Conservation (phyloP, 345 rosid genomes). For the Arabis alpina region DNA sequence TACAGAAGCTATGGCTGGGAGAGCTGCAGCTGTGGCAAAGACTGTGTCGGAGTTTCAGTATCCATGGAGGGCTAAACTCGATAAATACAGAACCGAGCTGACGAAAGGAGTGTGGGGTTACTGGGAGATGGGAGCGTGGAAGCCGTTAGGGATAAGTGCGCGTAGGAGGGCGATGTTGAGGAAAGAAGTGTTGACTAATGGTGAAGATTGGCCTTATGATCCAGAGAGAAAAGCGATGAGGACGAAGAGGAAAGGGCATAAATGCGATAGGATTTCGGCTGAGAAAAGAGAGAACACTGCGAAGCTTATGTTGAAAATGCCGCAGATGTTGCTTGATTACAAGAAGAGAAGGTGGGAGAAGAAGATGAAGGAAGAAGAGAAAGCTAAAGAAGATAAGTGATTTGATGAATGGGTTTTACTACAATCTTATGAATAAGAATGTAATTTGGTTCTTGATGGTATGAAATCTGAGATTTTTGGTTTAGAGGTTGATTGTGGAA, state of each 20-base stretch:
- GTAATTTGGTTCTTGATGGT: conserved; percentile 23
- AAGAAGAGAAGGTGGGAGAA: conserved; percentile 96
- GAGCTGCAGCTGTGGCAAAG: conserved; percentile 65
- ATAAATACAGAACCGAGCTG: conserved; percentile 72
- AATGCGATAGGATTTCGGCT: conserved; percentile 75
- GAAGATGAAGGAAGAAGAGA: conserved; percentile 95
- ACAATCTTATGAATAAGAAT: conserved; percentile 20
- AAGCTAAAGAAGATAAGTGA: conserved; percentile 50
- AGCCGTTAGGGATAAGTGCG: conserved; percentile 81
- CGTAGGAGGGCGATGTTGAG: conserved; percentile 86
- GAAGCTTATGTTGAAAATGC: conserved; percentile 88
- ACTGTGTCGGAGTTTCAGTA: conserved; percentile 61
- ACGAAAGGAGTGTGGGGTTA: conserved; percentile 91
- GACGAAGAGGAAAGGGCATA: conserved; percentile 85
- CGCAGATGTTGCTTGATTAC: conserved; percentile 74
- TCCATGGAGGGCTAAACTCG: conserved; percentile 83
- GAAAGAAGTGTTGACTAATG: conserved; percentile 75
- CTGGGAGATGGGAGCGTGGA: conserved; percentile 95
- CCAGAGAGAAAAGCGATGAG: conserved; percentile 90
- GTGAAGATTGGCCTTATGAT: conserved; percentile 88
- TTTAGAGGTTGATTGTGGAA: background rate
- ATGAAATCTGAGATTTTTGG: background rate
- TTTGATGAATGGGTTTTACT: background rate
- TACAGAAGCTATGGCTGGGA: conserved; percentile 68
- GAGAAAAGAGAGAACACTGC: conserved; percentile 86